phyloP scores from a whole-genome alignment of 257 asterid genomes.

The Solanum verrucosum region DNA sequence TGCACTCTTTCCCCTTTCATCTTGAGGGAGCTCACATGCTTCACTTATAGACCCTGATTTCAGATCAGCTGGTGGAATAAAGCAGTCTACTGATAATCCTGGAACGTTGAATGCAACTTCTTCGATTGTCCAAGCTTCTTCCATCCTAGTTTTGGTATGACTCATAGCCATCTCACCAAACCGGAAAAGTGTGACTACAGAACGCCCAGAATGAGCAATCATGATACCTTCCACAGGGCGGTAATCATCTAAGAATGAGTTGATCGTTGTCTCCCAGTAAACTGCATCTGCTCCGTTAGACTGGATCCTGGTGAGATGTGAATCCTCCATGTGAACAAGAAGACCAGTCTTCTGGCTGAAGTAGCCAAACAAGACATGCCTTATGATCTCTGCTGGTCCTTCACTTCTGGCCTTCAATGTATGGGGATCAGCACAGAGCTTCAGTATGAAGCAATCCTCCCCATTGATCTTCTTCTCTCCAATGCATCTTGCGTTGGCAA shows the following conservation, averaged over 20 bases:
- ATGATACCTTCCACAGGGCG: slow-evolving; percentile 86
- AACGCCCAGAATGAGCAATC: slow-evolving; percentile 96
- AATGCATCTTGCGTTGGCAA: slow-evolving; percentile 70
- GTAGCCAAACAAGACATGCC: slow-evolving; percentile 89
- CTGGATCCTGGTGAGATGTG: slow-evolving; percentile 91
- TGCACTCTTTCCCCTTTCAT: slow-evolving; percentile 46
- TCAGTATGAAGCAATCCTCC: slow-evolving; percentile 88
- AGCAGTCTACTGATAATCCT: slow-evolving; percentile 85
- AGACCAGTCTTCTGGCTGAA: slow-evolving; percentile 95
- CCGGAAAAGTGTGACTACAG: slow-evolving; percentile 86
- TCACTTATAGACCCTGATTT: slow-evolving; percentile 67
- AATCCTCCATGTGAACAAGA: slow-evolving; percentile 91
- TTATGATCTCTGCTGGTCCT: slow-evolving; percentile 89
- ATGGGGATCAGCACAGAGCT: slow-evolving; percentile 78
- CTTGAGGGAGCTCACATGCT: slow-evolving; percentile 66
- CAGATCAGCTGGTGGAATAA: slow-evolving; percentile 86
- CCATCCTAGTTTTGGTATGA: slow-evolving; percentile 94
- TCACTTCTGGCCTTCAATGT: slow-evolving; percentile 87
- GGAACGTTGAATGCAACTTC: slow-evolving; percentile 92
- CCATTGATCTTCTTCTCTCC: slow-evolving; percentile 90
- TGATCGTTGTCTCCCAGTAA: slow-evolving; percentile 98
- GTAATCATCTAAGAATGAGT: slow-evolving; percentile 74
- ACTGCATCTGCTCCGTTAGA: slow-evolving; percentile 87
- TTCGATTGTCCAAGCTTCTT: slow-evolving; percentile 94
- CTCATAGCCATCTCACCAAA: slow-evolving; percentile 95